Percentiles rank a stretch among this genome's conserved stretches.
Conservation (phyloP, 2,329 filamentous ascomycete genomes). For the Venturia asperata region DNA sequence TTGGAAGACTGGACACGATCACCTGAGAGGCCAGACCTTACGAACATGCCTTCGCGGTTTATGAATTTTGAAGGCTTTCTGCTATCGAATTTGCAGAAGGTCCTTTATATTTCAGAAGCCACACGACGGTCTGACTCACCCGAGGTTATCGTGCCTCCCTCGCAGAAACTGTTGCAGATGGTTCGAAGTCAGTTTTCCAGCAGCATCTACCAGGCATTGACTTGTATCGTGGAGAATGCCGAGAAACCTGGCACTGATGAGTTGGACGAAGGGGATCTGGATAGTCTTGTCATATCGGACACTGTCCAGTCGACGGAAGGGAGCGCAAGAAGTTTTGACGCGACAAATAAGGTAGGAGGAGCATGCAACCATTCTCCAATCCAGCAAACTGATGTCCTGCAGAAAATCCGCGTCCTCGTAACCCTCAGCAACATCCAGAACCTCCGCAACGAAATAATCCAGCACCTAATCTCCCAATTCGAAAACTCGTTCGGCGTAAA, state of each 20-base stretch:
- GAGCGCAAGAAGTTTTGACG: constrained; percentile 31
- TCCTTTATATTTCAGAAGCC: constrained; percentile 85
- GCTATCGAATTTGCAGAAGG: constrained; percentile 84
- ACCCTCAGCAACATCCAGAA: constrained; percentile 88
- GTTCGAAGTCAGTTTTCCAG: constrained; percentile 88
- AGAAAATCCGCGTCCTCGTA: constrained; percentile 89
- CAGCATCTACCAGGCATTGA: constrained; percentile 87
- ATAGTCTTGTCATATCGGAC: constrained; percentile 38
- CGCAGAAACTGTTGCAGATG: constrained; percentile 81
- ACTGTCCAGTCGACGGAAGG: constrained; percentile 24
- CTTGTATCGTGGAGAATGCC: constrained; percentile 94
- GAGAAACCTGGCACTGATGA: constrained; percentile 62
- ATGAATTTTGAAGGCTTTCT: constrained; percentile 77
- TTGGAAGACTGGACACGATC: constrained; percentile 91
- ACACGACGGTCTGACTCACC: constrained; percentile 67
- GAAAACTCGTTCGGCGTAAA: constrained; percentile 92
- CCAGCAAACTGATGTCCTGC: constrained; percentile 18
- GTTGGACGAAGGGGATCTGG: constrained; percentile 46
- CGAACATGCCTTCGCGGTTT: constrained; percentile 83
- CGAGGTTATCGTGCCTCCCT: constrained; percentile 78
- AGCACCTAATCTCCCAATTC: constrained; percentile 83
- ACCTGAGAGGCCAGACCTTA: constrained; percentile 73
- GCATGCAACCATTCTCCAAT: not conserved
- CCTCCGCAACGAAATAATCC: constrained; percentile 74
- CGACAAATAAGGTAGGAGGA: constrained; percentile 30